Conservation (phyloP, 140 eudicot genomes). For the Oenanthe javanica region DNA sequence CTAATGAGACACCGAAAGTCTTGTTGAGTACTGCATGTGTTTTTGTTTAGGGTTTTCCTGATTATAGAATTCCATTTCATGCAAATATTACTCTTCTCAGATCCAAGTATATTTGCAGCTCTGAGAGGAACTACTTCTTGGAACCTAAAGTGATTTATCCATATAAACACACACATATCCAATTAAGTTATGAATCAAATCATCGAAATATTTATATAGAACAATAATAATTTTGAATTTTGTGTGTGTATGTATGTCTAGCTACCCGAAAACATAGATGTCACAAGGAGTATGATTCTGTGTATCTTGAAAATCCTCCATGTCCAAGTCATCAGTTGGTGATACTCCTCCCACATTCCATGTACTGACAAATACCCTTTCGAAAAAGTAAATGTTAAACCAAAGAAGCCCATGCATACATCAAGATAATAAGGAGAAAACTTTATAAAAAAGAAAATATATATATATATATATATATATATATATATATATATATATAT, state of each 20-base stretch:
- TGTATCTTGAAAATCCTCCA: slow-evolving; percentile 50
- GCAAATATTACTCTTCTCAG: slow-evolving; percentile 32
- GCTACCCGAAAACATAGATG: slow-evolving; percentile 72
- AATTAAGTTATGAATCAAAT: not conserved
- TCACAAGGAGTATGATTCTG: slow-evolving; percentile 26
- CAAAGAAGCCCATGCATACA: not conserved
- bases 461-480: no score
- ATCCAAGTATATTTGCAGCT: slow-evolving; percentile 51
- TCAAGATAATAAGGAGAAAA: no score
- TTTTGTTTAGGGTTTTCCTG: slow-evolving; percentile 38
- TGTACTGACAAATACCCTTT: slow-evolving; percentile 53
- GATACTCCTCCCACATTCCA: slow-evolving; percentile 73
- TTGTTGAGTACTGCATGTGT: slow-evolving; percentile 14
- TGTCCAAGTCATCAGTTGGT: slow-evolving; percentile 38
- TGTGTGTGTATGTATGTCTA: not conserved
- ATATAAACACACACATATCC: not conserved
- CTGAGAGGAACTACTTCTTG: slow-evolving; percentile 78
- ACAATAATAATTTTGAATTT: no score
- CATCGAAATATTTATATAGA: no score
- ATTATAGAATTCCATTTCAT: slow-evolving; percentile 59
- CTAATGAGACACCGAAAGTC: slow-evolving; percentile 41
- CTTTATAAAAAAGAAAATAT: no score
- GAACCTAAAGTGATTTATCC: slow-evolving; percentile 29
- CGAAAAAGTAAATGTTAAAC: not conserved
- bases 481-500: no score